phyloP scores from a whole-genome alignment of 1,284 basidiomycete genomes.

The Athelia sp. region DNA sequence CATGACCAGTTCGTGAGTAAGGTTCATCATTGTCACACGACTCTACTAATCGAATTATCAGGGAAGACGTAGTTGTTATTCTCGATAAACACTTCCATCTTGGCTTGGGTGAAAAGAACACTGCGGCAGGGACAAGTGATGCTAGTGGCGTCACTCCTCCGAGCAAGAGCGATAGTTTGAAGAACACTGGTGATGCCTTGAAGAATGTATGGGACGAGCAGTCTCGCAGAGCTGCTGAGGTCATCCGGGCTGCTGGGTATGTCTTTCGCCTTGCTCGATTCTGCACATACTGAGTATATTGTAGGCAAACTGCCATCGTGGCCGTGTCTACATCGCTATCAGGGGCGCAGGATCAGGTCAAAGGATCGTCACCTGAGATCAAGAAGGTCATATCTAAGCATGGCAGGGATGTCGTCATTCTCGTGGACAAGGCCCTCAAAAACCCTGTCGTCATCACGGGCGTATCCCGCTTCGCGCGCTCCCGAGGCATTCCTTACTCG shows the following conservation, averaged over 20 bases:
- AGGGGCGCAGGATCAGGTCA: not conserved
- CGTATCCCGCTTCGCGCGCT: not conserved
- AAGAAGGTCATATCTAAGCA: not conserved
- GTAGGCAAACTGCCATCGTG: not conserved
- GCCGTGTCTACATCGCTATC: not conserved
- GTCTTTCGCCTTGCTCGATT: not conserved
- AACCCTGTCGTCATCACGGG: not conserved
- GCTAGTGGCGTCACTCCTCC: too few species aligned
- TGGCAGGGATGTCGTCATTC: not conserved
- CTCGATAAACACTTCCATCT: not conserved
- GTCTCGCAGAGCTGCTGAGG: not conserved
- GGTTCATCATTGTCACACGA: not conserved
- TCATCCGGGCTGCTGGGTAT: constrained; percentile 1
- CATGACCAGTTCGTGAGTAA: not conserved
- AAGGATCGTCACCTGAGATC: not conserved
- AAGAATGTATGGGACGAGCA: not conserved
- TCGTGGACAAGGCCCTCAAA: not conserved
- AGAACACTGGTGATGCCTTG: too few species aligned
- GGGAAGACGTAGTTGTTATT: constrained; percentile 1
- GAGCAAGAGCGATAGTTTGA: too few species aligned
- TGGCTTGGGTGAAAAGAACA: not conserved
- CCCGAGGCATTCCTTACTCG: not conserved
- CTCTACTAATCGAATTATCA: not conserved
- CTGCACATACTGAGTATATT: not conserved
- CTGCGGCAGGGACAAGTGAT: not conserved